phyloP scores from a whole-genome alignment of 495 filamentous ascomycete species.

The Pyrenula massariospora region DNA sequence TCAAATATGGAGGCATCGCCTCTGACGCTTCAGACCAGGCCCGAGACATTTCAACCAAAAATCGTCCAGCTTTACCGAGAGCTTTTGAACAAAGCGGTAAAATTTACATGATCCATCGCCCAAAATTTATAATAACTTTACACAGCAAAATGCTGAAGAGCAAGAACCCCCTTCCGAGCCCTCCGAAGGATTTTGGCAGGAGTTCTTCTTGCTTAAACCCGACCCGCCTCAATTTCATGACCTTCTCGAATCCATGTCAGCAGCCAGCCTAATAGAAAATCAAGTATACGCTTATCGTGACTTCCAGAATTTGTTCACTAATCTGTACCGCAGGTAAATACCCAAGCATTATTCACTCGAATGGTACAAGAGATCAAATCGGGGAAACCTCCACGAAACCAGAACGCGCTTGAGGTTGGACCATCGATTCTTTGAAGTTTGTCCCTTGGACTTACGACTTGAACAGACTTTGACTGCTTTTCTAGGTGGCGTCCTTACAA shows the following conservation, averaged over 20 bases:
- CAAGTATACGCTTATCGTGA: slow-evolving; percentile 54
- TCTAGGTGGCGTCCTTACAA: slow-evolving; percentile 64
- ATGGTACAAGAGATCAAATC: slow-evolving; percentile 58
- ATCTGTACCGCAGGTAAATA: slow-evolving; percentile 43
- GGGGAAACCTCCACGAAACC: slow-evolving; percentile 48
- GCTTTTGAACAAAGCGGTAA: slow-evolving; percentile 46
- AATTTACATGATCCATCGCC: not conserved
- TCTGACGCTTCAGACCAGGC: slow-evolving; percentile 83
- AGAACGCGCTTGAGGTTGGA: slow-evolving; percentile 82
- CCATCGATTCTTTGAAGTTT: not conserved
- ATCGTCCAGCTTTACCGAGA: slow-evolving; percentile 80
- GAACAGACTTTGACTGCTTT: slow-evolving; percentile 81
- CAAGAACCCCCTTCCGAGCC: slow-evolving; percentile 59
- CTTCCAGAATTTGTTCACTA: not conserved
- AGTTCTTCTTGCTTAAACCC: slow-evolving; percentile 83
- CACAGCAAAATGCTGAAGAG: slow-evolving; percentile 21
- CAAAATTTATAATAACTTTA: not conserved
- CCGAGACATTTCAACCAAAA: slow-evolving; percentile 85
- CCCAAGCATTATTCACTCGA: slow-evolving; percentile 64
- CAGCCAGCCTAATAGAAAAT: slow-evolving; percentile 63
- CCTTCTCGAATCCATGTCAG: slow-evolving; percentile 53
- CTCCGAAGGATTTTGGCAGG: slow-evolving; percentile 87
- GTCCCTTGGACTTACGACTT: slow-evolving; percentile 24
- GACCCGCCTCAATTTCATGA: slow-evolving; percentile 52
- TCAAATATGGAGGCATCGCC: slow-evolving; percentile 81